These are phyloP conservation scores for Histomonas meleagridis DNA, from an alignment of 208 protist species.

Conservation along the genomic window DNA sequence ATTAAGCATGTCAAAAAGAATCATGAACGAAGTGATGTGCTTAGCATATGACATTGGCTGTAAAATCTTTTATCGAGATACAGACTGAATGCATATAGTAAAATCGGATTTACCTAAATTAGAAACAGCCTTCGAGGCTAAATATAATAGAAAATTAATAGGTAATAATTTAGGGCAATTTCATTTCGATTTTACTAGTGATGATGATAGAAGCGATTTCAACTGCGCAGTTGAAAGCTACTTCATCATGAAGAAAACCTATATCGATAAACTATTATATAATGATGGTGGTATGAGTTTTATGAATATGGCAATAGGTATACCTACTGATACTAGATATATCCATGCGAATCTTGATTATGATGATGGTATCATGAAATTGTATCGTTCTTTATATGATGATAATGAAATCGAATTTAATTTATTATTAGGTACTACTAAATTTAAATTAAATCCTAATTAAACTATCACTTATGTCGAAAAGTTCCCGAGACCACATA, in stretches of 20 bases:
- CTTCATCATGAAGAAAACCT: constrained; percentile 19
- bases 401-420: not conserved
- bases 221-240: not conserved
- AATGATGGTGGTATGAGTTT: not conserved
- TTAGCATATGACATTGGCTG: constrained; percentile 1
- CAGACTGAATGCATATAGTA: not conserved
- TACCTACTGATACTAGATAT: no score
- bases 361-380: not conserved
- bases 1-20: not conserved
- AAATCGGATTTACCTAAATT: not conserved
- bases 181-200: not conserved
- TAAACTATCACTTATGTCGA: no score
- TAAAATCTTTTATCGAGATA: not conserved
- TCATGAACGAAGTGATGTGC: constrained; percentile 17
- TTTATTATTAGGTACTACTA: not conserved
- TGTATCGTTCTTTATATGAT: not conserved
- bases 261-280: not conserved
- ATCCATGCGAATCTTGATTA: not conserved
- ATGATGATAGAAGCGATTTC: not conserved
- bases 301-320: not conserved
- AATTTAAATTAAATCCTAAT: not conserved
- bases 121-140: not conserved
- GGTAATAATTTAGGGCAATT: not conserved
- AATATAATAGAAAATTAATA: not conserved
- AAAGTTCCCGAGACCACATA: no score